phyloP scores from a whole-genome alignment of 768 basidiomycete species.

The Tubosaeta brunneosetosa region DNA sequence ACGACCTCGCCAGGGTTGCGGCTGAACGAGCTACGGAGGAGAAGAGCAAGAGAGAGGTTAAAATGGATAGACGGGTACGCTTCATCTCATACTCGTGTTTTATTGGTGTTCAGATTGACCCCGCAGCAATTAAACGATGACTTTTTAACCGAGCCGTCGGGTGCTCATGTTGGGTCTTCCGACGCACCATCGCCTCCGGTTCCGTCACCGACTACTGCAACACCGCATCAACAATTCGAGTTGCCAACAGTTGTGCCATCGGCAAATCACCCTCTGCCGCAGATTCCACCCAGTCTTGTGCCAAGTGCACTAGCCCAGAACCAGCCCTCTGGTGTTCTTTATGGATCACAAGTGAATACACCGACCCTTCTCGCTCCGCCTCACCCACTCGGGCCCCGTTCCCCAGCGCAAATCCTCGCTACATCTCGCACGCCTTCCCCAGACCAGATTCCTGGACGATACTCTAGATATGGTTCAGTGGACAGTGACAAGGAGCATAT shows the following conservation, averaged over 20 bases:
- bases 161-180: slow-evolving; percentile 23
- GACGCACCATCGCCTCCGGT: slow-evolving; percentile 26
- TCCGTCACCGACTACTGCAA: slow-evolving; percentile 21
- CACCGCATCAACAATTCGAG: slow-evolving; percentile 31
- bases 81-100: slow-evolving; percentile 19
- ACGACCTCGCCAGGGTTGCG: slow-evolving; percentile 70
- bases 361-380: slow-evolving; percentile 54
- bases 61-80: slow-evolving; percentile 60
- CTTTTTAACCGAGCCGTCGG: slow-evolving; percentile 16
- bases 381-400: slow-evolving; percentile 71
- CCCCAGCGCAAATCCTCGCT: slow-evolving; percentile 41
- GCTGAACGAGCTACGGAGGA: slow-evolving; percentile 54
- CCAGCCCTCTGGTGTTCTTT: slow-evolving; percentile 14
- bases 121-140: slow-evolving; percentile 25
- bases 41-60: slow-evolving; percentile 61
- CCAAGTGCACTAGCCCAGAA: slow-evolving; percentile 13
- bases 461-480: slow-evolving; percentile 19
- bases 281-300: slow-evolving; percentile 30
- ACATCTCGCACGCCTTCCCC: slow-evolving; percentile 73
- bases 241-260: slow-evolving; percentile 29
- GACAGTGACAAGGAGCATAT: slow-evolving; percentile 22
- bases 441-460: slow-evolving; percentile 31
- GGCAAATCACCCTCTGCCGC: slow-evolving; percentile 36
- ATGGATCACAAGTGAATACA: slow-evolving; percentile 25
- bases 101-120: slow-evolving; percentile 17